phyloP scores from a whole-genome alignment of 352 stramenopile species.

The Phytophthora capsici region DNA sequence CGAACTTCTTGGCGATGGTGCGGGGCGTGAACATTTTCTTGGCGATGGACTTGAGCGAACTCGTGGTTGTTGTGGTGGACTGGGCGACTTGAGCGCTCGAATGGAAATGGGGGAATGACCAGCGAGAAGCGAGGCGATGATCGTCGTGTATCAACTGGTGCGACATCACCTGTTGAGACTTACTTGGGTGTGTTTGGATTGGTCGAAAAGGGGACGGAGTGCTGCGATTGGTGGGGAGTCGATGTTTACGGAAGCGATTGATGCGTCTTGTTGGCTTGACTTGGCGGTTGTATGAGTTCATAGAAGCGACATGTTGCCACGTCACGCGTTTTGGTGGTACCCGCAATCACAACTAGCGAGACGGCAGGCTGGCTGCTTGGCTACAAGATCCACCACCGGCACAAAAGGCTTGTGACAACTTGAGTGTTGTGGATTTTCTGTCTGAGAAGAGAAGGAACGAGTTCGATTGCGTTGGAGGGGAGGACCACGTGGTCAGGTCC shows the following conservation, averaged over 20 bases:
- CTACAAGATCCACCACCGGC: not conserved
- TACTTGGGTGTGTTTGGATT: slow-evolving; percentile 10
- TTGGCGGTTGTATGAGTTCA: slow-evolving; percentile 15
- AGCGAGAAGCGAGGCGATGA: not conserved
- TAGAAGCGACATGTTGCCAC: slow-evolving; percentile 13
- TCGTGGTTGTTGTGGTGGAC: slow-evolving; percentile 16
- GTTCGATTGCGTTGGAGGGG: not conserved
- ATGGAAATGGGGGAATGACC: slow-evolving; percentile 25
- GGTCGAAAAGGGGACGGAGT: not conserved
- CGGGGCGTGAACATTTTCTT: slow-evolving; percentile 40
- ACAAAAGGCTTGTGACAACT: too few species aligned
- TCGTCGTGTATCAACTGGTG: not conserved
- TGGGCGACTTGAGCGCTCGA: not conserved
- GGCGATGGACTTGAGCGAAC: slow-evolving; percentile 21
- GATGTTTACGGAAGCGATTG: slow-evolving; percentile 15
- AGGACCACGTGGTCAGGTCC: not conserved
- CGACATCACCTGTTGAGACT: not conserved
- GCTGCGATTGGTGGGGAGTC: too few species aligned
- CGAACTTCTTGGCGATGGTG: slow-evolving; percentile 44
- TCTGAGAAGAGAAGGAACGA: not conserved
- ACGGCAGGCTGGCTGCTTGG: not conserved
- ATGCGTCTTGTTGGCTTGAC: slow-evolving; percentile 10
- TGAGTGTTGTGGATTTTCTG: not conserved
- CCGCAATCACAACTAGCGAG: slow-evolving; percentile 19
- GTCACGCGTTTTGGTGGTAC: slow-evolving; percentile 11